Base-by-base conservation (phyloP, 2,329 filamentous ascomycete species). In the Chaetomium sp. region DNA sequence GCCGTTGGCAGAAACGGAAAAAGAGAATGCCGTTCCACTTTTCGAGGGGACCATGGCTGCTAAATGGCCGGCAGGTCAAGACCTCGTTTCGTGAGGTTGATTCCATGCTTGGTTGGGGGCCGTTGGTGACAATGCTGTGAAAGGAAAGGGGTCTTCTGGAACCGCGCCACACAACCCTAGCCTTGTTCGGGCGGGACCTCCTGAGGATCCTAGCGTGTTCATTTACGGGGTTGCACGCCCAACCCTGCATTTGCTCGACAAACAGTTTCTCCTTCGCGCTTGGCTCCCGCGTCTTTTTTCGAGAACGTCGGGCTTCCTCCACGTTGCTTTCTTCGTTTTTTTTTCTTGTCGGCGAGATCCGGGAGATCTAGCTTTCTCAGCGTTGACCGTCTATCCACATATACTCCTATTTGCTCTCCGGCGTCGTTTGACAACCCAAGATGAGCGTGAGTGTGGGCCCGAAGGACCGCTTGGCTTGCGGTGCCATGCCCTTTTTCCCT, bases 121-220 rank as follows among this genome's bases (percentile, higher is more conserved):
- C 36, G 45, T 47, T 47, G 45, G 33, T 34, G 35, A 34, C 10
- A n/a, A 35, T 37, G 36, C 9, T 33, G 49, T 36, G n/a, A 55
- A 54, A 53, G 19, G 32, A 40, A 40, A 27, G 33, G 44, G 44
- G 34, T 45, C 42, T 35, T 32, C 40, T 55, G 53, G 50, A 41
- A 43, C 60, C 60, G 61, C 60, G 62, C 62, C 60, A 63, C 61
- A 61, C 38, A 27, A 36, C 59, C 54, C 62, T 64, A 62, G 53
- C 46, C 61, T 60, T 37, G 49, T 58, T 63, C 60, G 42, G 60
- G 59, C 41, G 41, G 43, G 19, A 42, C 53, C 62, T 63, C 61
- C 62, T 64, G 61, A 63, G 59, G 55, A 59, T 58, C 58, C 55
- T 45, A 49, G 49, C 45, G 27, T 35, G 11, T 50, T 58, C 50